Evolutionary conservation across 2,329 filamentous ascomycete species (phyloP).

Genomic region (Fonsecaea monophora): DNA sequence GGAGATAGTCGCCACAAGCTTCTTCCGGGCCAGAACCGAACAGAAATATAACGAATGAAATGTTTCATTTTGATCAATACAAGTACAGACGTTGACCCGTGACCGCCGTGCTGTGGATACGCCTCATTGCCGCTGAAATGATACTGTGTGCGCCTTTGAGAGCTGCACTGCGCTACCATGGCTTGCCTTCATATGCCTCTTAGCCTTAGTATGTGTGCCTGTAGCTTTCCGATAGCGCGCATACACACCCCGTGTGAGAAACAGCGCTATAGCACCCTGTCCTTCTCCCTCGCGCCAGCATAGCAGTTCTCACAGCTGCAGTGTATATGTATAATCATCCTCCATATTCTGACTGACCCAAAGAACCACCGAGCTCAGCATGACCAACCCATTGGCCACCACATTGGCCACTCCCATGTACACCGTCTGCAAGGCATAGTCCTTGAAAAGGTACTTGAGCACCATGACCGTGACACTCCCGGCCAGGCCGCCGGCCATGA

Average conservation of each 20-base stretch:
- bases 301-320: conserved; percentile 60
- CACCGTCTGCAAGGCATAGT: conserved; percentile 66
- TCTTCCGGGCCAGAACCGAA: neutral
- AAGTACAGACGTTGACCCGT: conserved; percentile 1
- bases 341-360: conserved; percentile 77
- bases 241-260: neutral
- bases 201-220: neutral
- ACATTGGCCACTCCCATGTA: conserved; percentile 74
- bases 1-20: neutral
- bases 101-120: conserved; percentile 4
- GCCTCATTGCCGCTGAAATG: neutral
- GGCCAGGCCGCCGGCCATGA: conserved; percentile 71
- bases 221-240: neutral
- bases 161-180: neutral
- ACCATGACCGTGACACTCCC: conserved; percentile 72
- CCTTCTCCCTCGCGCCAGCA: neutral
- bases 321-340: conserved; percentile 74
- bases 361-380: conserved; percentile 70
- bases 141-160: neutral
- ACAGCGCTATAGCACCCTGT: neutral
- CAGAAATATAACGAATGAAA: neutral
- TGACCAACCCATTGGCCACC: conserved; percentile 68
- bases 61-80: neutral
- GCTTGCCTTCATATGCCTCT: neutral
- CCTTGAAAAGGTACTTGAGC: conserved; percentile 69